Base-by-base conservation (phyloP, 805 yeast species). In the Brettanomyces nanus region DNA sequence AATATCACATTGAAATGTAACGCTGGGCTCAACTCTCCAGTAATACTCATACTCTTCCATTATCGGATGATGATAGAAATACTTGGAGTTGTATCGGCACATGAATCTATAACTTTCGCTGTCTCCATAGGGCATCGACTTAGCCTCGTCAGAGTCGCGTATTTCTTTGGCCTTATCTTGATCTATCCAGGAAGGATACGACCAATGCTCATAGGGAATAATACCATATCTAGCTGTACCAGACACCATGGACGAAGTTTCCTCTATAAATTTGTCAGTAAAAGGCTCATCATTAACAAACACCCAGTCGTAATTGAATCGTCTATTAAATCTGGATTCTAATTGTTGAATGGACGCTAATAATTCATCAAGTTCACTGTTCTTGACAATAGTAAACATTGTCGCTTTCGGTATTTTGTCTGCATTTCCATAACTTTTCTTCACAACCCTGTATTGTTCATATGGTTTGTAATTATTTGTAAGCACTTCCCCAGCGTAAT, bases 51-150 rank as follows among this genome's bases (percentile, higher is more conserved):
- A 74, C 14, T 71, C 74, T 28, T 58, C 54, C 57, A 74, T 51
- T 33, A 73, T 57, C 36, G 69, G 71, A 52, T 71, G 75, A 52
- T 73, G 66, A 62, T 69, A 73, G 53, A 74, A 74, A 48, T 77
- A 81, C 50, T 69, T 61, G 23, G 67, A 61, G 42, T 61, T 66
- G 46, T 45, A 69, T 22, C 75, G 54, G 45, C 74, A 69, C 95
- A 85, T 85, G 56, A 79, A 84, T 47, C 90, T 68, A 54, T 84
- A 84, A 22, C 77, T 66, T 47, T 76, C 81, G 30, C 77, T 69
- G 7, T 63, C 70, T 17, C 84, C 89, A 52, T 83, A 83, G 3
- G 73, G 67, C 34, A 80, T 67, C 21, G 45, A 41, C n/a, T 55
- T 29, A 42, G 64, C 56, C 27, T 56, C 54, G 51, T 57, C 53